These are phyloP conservation scores for Aspergillus viridinutans DNA, from an alignment of 2,329 filamentous ascomycete species.

Conservation along the genomic window DNA sequence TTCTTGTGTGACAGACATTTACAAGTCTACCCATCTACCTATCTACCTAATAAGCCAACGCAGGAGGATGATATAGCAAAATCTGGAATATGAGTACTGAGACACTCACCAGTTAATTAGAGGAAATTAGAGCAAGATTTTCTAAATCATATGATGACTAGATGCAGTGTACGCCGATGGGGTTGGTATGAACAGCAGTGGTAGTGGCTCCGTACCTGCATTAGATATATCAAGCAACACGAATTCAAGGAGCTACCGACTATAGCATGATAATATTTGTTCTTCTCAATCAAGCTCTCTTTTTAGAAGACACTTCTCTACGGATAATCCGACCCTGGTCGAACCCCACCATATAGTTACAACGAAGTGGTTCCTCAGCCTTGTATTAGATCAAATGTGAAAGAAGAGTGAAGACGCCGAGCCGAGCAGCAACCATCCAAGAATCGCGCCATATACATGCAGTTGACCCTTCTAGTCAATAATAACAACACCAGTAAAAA, in stretches of 20 bases:
- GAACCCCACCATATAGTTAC: background rate
- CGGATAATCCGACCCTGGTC: background rate
- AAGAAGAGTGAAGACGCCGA: conserved; percentile 1
- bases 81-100: background rate
- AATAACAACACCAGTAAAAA: background rate
- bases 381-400: background rate
- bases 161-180: background rate
- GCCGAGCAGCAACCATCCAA: background rate
- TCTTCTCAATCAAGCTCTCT: background rate
- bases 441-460: conserved; percentile 1
- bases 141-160: too few species aligned
- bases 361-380: background rate
- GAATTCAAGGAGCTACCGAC: background rate
- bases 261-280: background rate
- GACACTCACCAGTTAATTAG: background rate
- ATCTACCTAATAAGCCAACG: background rate
- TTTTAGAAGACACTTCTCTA: background rate
- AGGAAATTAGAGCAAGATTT: background rate
- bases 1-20: background rate
- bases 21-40: background rate
- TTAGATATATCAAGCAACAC: background rate
- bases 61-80: background rate
- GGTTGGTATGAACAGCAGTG: background rate
- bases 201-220: background rate
- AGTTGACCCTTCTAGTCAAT: background rate